These are phyloP conservation scores for Pestalotiopsis sp. DNA, from an alignment of 2,329 filamentous ascomycete genomes.

Conservation along the genomic window DNA sequence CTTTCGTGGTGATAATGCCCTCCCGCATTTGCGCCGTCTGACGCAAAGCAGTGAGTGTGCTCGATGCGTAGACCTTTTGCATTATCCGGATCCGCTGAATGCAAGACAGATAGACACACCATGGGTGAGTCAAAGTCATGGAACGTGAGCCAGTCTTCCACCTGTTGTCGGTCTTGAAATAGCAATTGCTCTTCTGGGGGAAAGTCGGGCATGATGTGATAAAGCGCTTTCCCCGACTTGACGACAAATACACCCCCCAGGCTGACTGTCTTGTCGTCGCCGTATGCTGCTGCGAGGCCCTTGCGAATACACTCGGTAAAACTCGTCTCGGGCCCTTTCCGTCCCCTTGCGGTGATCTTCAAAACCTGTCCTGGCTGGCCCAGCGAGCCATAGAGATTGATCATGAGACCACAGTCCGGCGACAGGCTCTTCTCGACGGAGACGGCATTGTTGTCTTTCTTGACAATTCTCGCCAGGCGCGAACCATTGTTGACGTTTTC, in stretches of 20 bases:
- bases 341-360: background rate
- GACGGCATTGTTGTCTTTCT: background rate
- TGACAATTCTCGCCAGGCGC: background rate
- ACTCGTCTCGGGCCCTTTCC: background rate
- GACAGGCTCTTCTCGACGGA: background rate
- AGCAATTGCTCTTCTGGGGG: background rate
- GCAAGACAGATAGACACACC: background rate
- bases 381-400: background rate
- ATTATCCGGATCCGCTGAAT: background rate
- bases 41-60: background rate
- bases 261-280: background rate
- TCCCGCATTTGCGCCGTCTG: background rate
- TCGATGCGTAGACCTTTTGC: background rate
- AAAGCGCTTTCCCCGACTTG: background rate
- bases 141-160: background rate
- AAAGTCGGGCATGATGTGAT: constrained; percentile 5
- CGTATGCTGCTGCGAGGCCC: background rate
- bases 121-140: background rate
- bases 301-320: background rate
- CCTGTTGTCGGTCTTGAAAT: background rate
- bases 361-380: background rate
- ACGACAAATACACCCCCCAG: constrained; percentile 1
- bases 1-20: background rate
- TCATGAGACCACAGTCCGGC: background rate
- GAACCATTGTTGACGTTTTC: background rate